Evolutionary conservation across 1,284 basidiomycete species (phyloP), one percentile per base, ranked within the genome.

Genomic region (Apiotrichum mycotoxinovorans): DNA sequence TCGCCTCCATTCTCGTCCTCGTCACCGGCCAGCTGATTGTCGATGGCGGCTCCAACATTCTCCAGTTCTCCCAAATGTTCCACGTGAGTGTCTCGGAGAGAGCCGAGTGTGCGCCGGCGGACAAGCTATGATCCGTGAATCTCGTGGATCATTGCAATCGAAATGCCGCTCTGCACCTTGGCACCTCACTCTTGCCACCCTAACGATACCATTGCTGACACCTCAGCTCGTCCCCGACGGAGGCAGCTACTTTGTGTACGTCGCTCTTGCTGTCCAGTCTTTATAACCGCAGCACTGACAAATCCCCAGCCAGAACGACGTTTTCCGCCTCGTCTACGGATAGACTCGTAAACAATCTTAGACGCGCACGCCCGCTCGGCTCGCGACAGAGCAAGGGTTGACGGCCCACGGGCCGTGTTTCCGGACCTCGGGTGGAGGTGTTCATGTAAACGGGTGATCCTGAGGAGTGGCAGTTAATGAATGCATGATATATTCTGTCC

Each of bases 51-150:
- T 56, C 77, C 56, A 88, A 90, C 69, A 84, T 89, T n/a, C 80
- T 97, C 58, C 85, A 85, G 69, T 97, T 90, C 82, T 88, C 86
- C 64, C 92, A 96, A 78, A 80, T 87, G 58, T 98, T 98, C 85
- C 91, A 94, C 64, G 74, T 77, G 60, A 69, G 74, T 67, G 30
- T 30, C 30, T 30, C 30, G 30, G 12, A 12, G 12, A 30, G 7
- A n/a, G n/a, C n/a, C n/a, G n/a, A n/a, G n/a, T n/a, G n/a, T n/a
- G n/a, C n/a, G n/a, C n/a, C n/a, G n/a, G n/a, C n/a, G n/a, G n/a
- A n/a, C n/a, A n/a, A n/a, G n/a, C n/a, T n/a, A n/a, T n/a, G n/a
- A n/a, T n/a, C n/a, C n/a, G n/a, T n/a, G n/a, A n/a, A n/a, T n/a
- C n/a, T n/a, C n/a, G n/a, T n/a, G n/a, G n/a, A n/a, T n/a, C n/a